Percentiles rank a stretch among this genome's conserved stretches.
Conservation (phyloP, 75 land plant species). For the Ceratopteris richardii region DNA sequence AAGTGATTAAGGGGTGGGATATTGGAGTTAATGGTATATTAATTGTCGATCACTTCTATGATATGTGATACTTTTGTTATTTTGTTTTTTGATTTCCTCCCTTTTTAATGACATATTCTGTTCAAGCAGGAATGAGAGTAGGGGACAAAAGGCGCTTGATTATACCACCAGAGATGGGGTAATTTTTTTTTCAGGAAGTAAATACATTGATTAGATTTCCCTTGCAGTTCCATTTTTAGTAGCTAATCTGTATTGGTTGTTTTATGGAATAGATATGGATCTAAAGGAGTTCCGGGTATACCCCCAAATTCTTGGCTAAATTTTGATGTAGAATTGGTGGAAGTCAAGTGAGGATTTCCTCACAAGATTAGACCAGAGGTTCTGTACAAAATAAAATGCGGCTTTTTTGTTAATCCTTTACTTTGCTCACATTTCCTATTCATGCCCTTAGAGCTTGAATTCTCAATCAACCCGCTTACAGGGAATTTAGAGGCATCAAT, state of each 20-base stretch:
- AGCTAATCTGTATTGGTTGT: not conserved
- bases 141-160: slow-evolving; percentile 89
- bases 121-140: slow-evolving; percentile 89
- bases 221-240: too few relatives aligned
- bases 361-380: too few relatives aligned
- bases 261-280: slow-evolving; percentile 49
- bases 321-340: slow-evolving; percentile 88
- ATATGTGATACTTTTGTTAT: too few relatives aligned
- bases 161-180: slow-evolving; percentile 95
- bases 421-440: too few relatives aligned
- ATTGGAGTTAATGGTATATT: slow-evolving; percentile 74
- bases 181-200: not conserved
- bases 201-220: too few relatives aligned
- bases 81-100: too few relatives aligned
- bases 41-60: not conserved
- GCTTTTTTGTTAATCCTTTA: too few relatives aligned
- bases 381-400: too few relatives aligned
- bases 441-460: too few relatives aligned
- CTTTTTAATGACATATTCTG: too few relatives aligned
- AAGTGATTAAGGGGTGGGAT: slow-evolving; percentile 98
- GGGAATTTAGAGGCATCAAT: too few relatives aligned
- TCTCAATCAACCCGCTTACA: too few relatives aligned
- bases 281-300: slow-evolving; percentile 44
- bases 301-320: slow-evolving; percentile 79
- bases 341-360: slow-evolving; percentile 28